Base-by-base conservation (phyloP, 1,284 basidiomycete species). In the Xanthoconium separans region DNA sequence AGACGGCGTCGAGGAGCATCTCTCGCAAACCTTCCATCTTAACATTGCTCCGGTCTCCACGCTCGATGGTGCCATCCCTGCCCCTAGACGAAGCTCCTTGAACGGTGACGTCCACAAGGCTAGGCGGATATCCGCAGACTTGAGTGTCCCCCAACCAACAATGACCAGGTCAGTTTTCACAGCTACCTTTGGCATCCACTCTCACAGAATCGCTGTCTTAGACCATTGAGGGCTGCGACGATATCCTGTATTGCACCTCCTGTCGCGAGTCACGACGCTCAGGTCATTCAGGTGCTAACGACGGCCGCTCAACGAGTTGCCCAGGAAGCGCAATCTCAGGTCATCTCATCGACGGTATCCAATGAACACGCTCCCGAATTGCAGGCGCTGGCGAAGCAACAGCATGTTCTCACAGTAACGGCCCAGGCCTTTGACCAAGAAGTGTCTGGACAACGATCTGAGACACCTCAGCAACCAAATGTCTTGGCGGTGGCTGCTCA, bases 341-440 rank as follows among this genome's bases (percentile, higher is more conserved):
- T 83, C 33, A 79, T 85, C 41, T 76, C 77, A 8, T 77, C 80
- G 29, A 75, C 65, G 44, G 45, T 69, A 40, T 74, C 78, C 24
- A 77, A 75, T 50, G 77, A 80, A 54, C 67, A 71, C 30, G 75
- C 71, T 16, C 73, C 73, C 24, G 80, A 85, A 60, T 65, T 88
- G 20, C 79, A 87, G 64, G 81, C 83, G 15, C 78, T 91, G 51
- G 85, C 81, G 40, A 89, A 89, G 68, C 89, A 91, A 72, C 87
- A 88, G 62, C 83, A 89, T 60, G 87, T 91, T 52, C 77, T 91
- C 46, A 87, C 86, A 37, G 79, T 87, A 54, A 89, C 89, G 5
- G 85, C 89, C 15, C 79, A 86, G 60, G 89, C 88, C 8, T 83
- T 89, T 61, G 86, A 87, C 65, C 79, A 81, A 53, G 87, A 84